A percentile compares a stretch with the other conserved stretches of the same genome.
Evolutionary conservation across 306 rosid species (phyloP).

Genomic region (Cucumis cinereus): DNA sequence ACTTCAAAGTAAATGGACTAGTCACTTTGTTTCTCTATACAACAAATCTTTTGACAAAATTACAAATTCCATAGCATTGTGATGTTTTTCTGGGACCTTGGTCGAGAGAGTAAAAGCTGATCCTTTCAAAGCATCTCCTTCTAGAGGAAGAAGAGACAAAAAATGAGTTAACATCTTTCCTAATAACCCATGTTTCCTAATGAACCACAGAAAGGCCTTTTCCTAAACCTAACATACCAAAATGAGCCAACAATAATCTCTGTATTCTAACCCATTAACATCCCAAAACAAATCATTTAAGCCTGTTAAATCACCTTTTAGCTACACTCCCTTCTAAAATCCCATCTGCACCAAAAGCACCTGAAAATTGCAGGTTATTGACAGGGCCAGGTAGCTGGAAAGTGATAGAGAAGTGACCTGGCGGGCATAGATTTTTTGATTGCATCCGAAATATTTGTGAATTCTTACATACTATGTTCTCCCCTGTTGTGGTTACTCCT

Average conservation of each 20-base stretch:
- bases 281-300: not conserved
- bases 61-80: not conserved
- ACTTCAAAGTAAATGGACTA: not conserved
- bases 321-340: constrained; percentile 63
- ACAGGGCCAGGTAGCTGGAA: constrained; percentile 81
- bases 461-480: constrained; percentile 43
- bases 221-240: not conserved
- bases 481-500: constrained; percentile 71
- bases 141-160: not conserved
- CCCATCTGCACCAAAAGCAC: constrained; percentile 63
- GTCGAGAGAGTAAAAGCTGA: not conserved
- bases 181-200: not conserved
- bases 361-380: constrained; percentile 45
- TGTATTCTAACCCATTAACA: not conserved
- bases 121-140: not conserved
- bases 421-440: constrained; percentile 59
- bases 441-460: constrained; percentile 71
- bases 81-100: not conserved
- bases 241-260: not conserved
- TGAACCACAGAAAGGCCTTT: not conserved
- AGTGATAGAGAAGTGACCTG: constrained; percentile 56
- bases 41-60: not conserved
- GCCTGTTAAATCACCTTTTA: constrained; percentile 24
- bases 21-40: not conserved
- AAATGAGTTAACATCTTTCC: not conserved